Percentiles rank a stretch among this genome's conserved stretches.
phyloP scores from a whole-genome alignment of 164 flowering plant genomes.

The Piper betle region DNA sequence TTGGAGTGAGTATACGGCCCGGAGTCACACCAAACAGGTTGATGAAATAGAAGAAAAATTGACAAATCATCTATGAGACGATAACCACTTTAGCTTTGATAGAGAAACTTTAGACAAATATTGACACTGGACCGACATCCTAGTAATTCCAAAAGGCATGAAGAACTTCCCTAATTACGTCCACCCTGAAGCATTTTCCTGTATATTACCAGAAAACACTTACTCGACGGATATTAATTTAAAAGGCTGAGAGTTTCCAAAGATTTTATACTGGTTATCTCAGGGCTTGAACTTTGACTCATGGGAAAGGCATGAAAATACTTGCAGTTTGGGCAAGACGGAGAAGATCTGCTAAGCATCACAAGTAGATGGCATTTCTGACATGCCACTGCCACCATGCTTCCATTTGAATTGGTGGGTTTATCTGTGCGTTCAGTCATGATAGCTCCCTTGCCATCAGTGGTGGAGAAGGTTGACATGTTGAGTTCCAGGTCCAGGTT shows the following conservation, averaged over 20 bases:
- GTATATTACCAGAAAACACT: background rate
- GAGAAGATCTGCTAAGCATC: slow-evolving; percentile 47
- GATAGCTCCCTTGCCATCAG: slow-evolving; percentile 1
- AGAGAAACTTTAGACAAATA: background rate
- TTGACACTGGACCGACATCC: background rate
- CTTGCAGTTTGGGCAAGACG: slow-evolving; percentile 73
- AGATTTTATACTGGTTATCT: slow-evolving; percentile 16
- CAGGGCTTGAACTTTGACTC: slow-evolving; percentile 11
- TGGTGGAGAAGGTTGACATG: slow-evolving; percentile 27
- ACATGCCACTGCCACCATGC: slow-evolving; percentile 64
- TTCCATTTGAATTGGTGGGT: slow-evolving; percentile 11
- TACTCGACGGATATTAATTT: slow-evolving; percentile 4
- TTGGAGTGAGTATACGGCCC: too few species aligned
- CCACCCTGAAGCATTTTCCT: background rate
- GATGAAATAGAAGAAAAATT: background rate
- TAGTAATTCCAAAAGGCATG: background rate
- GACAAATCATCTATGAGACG: background rate
- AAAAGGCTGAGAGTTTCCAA: slow-evolving; percentile 32
- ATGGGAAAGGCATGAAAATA: slow-evolving; percentile 39
- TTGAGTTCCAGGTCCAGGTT: slow-evolving; percentile 55
- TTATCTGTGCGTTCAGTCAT: slow-evolving; percentile 6
- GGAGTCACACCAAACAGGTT: too few species aligned
- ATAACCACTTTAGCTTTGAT: background rate
- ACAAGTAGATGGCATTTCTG: slow-evolving; percentile 62
- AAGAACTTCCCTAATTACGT: background rate